Evolutionary conservation across 495 filamentous ascomycete species (phyloP).

Genomic region (Aspergillus saccharolyticus): DNA sequence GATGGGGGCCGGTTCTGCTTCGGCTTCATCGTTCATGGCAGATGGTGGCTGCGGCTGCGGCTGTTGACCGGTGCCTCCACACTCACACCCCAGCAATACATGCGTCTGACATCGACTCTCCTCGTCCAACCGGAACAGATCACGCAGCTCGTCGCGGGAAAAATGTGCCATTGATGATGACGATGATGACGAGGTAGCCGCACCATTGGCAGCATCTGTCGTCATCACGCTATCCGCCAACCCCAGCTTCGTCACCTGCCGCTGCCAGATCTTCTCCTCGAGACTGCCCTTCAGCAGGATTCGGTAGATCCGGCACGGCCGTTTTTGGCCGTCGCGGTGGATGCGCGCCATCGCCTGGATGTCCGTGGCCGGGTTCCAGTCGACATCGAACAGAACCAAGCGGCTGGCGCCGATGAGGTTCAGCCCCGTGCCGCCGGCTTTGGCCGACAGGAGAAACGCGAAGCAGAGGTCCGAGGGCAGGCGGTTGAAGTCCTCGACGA

Average conservation of each 20-base stretch:
- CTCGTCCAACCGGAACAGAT: constrained; percentile 67
- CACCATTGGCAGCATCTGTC: constrained; percentile 44
- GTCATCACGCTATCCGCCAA: constrained; percentile 65
- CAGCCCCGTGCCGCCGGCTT: constrained; percentile 69
- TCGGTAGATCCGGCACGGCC: constrained; percentile 67
- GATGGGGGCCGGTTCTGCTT: constrained; percentile 7
- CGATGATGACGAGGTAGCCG: not conserved
- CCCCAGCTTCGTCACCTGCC: constrained; percentile 72
- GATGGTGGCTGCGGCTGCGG: not conserved
- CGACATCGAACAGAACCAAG: constrained; percentile 72
- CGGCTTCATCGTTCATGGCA: not conserved
- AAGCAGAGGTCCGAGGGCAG: constrained; percentile 52
- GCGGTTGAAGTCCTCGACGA: constrained; percentile 75
- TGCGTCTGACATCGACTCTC: constrained; percentile 57
- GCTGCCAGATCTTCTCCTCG: constrained; percentile 81
- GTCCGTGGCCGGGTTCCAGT: constrained; percentile 82
- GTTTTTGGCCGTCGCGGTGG: constrained; percentile 73
- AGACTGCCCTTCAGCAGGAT: constrained; percentile 67
- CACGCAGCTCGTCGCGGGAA: constrained; percentile 61
- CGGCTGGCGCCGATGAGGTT: constrained; percentile 76
- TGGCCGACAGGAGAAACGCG: constrained; percentile 76
- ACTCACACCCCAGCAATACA: constrained; percentile 63
- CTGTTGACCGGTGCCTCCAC: constrained; percentile 51
- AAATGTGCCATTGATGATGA: constrained; percentile 43
- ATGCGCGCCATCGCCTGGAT: constrained; percentile 83